Evolutionary conservation across 2,329 filamentous ascomycete genomes (phyloP).

Genomic region (Fusarium pseudograminearum): DNA sequence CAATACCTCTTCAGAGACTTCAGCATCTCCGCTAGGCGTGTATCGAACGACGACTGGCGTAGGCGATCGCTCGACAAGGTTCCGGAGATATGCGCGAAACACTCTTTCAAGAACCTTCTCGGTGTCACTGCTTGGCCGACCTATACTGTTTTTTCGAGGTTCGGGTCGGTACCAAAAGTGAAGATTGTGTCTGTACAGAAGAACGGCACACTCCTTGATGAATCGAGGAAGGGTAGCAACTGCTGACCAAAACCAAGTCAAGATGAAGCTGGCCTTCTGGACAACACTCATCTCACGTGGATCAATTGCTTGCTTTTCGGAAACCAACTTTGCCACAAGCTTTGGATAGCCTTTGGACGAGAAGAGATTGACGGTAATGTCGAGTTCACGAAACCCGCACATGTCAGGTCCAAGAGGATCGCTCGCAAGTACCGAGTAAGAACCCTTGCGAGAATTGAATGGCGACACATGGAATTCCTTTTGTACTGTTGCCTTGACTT

Average conservation of each 20-base stretch:
- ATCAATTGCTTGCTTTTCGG: constrained; percentile 63
- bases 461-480: constrained; percentile 84
- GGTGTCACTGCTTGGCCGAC: constrained; percentile 62
- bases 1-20: constrained; percentile 55
- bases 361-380: constrained; percentile 70
- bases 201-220: constrained; percentile 66
- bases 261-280: constrained; percentile 62
- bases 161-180: constrained; percentile 76
- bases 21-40: constrained; percentile 61
- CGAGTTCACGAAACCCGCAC: constrained; percentile 58
- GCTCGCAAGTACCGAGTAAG: constrained; percentile 63
- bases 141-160: constrained; percentile 67
- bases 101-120: constrained; percentile 62
- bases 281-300: constrained; percentile 58
- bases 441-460: constrained; percentile 73
- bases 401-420: constrained; percentile 59
- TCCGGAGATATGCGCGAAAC: constrained; percentile 62
- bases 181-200: constrained; percentile 69
- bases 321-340: constrained; percentile 70
- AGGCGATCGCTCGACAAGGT: constrained; percentile 62
- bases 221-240: constrained; percentile 75
- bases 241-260: constrained; percentile 75
- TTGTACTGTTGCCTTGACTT: constrained; percentile 65
- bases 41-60: constrained; percentile 65
- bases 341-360: constrained; percentile 72